phyloP scores from a whole-genome alignment of 495 filamentous ascomycete genomes.

The Annulohypoxylon stygium region DNA sequence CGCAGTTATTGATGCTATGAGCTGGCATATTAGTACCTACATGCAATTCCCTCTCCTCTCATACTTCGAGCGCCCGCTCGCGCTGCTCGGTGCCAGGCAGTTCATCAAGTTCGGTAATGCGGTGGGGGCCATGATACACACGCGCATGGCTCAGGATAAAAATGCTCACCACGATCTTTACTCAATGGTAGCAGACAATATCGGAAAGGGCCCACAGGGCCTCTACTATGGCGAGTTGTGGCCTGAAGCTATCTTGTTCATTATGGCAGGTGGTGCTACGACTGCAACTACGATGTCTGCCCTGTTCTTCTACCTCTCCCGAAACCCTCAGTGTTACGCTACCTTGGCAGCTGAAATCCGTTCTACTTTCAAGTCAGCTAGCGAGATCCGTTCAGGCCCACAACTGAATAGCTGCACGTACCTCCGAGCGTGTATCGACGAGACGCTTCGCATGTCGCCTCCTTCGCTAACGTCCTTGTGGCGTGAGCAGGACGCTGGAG shows the following conservation, averaged over 20 bases:
- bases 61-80: too few relatives aligned
- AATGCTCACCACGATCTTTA: too few relatives aligned
- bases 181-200: too few relatives aligned
- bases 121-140: not conserved
- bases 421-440: constrained; percentile 49
- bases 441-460: constrained; percentile 69
- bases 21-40: not conserved
- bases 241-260: constrained; percentile 37
- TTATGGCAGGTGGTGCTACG: constrained; percentile 50
- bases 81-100: too few relatives aligned
- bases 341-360: constrained; percentile 58
- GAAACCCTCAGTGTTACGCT: constrained; percentile 56
- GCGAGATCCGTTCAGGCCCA: constrained; percentile 52
- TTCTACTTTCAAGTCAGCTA: constrained; percentile 51
- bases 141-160: too few relatives aligned
- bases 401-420: constrained; percentile 64
- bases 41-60: constrained; percentile 1
- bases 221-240: too few relatives aligned
- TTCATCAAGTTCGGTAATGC: not conserved
- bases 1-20: not conserved
- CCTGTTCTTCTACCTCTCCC: constrained; percentile 67
- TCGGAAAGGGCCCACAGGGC: too few relatives aligned
- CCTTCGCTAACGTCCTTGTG: constrained; percentile 62
- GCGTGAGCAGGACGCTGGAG: constrained; percentile 48
- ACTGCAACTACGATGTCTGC: constrained; percentile 60